Evolutionary conservation across 1,139 yeast genomes (phyloP).

Genomic region (Nakaseomyces delphensis): DNA sequence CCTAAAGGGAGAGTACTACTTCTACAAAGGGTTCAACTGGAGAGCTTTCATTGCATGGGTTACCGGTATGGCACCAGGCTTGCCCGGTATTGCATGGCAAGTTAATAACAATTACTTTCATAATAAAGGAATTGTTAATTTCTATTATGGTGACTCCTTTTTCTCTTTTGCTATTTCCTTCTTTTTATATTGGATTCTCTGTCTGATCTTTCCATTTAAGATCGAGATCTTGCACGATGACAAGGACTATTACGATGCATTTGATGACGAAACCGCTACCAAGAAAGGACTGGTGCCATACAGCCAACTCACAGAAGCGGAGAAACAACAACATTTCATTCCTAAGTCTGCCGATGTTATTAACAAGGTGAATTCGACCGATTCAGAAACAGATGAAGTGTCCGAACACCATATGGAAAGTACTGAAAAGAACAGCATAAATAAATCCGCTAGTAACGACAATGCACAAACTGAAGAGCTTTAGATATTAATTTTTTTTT

Average conservation of each 20-base stretch:
- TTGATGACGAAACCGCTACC: constrained; percentile 33
- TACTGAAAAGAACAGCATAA: constrained; percentile 9
- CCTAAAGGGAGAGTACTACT: constrained; percentile 35
- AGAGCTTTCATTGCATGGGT: constrained; percentile 38
- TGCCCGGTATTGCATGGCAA: constrained; percentile 38
- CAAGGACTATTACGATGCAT: constrained; percentile 36
- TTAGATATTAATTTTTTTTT: background rate
- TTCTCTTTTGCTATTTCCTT: constrained; percentile 39
- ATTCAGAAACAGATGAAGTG: background rate
- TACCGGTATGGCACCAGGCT: constrained; percentile 36
- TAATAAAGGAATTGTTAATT: constrained; percentile 34
- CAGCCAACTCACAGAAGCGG: constrained; percentile 26
- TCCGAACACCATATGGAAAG: constrained; percentile 4
- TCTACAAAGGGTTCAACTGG: constrained; percentile 37
- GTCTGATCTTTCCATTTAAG: constrained; percentile 34
- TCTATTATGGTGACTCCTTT: constrained; percentile 36
- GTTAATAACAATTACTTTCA: constrained; percentile 28
- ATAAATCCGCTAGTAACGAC: constrained; percentile 6
- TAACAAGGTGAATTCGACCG: constrained; percentile 5
- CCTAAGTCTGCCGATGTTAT: constrained; percentile 1
- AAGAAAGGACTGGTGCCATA: constrained; percentile 30
- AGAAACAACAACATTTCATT: constrained; percentile 9
- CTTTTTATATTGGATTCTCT: constrained; percentile 33
- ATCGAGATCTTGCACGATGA: constrained; percentile 34
- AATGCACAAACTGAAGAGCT: background rate